Base-by-base conservation (phyloP, 192 early-diverging fungal genomes). In the Podila verticillata region DNA sequence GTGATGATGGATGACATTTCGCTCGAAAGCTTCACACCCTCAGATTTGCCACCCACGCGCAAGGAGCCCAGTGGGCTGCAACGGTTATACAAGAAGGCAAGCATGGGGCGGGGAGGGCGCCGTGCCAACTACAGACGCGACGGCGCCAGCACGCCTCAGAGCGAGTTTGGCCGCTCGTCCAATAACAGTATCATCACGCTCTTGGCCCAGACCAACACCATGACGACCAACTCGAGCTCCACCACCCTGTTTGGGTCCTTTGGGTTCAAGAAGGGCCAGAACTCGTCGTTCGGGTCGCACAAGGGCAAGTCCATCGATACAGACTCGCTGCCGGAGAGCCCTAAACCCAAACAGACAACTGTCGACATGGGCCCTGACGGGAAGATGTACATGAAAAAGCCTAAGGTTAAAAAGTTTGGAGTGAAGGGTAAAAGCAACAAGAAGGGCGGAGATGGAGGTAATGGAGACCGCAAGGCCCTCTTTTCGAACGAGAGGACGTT, bases 401-500 rank as follows among this genome's bases (percentile, higher is more conserved):
- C 75, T 10, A 70, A 71, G 57, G 29, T 36, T 24, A 70, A 72
- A 36, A 20, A 58, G 39, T 48, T 63, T 62, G 68, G 69, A 5
- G 60, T 54, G 34, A 78, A 72, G 44, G 63, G 31, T 8, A 39
- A 22, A 1, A 35, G 62, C 15, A 26, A 64, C 6, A 54, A 54
- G 51, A 60, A 60, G 15, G 62, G 66, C 10, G 62, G 75, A 8
- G 57, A 60, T 30, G 31, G 62, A 17, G 75, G 75, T 0, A 67
- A 71, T 26, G 60, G 49, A 39, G 91, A 91, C 59, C 91, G 92
- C 49, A 96, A 95, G 63, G 90, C 95, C n/a, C 93, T 93, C 72
- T 96, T 96, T 84, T 94, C 94, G 59, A 97, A 97, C 70, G 95
- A 96, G 84, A 89, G 93, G 22, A 95, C 93, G 8, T 95, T 95